These are phyloP conservation scores for Elongisporangium undulatum DNA, from an alignment of 352 stramenopile species.

Conservation along the genomic window DNA sequence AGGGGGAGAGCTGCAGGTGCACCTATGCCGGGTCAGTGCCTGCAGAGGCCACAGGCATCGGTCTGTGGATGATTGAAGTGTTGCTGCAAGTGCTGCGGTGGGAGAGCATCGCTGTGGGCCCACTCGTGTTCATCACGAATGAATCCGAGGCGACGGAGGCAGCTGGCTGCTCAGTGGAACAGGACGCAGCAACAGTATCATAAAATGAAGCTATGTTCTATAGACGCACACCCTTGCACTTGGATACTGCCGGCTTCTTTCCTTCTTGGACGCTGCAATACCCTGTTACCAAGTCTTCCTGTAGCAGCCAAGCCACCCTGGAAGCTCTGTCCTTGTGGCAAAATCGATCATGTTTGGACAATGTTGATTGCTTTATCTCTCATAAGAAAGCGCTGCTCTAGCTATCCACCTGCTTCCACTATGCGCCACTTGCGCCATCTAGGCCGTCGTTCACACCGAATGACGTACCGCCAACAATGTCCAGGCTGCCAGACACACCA, in stretches of 20 bases:
- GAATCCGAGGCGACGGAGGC: background rate
- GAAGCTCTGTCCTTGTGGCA: too few relatives aligned
- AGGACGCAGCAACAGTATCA: background rate
- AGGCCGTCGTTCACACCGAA: too few relatives aligned
- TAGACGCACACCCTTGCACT: too few relatives aligned
- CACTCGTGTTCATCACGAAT: conserved; percentile 19
- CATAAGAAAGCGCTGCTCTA: background rate
- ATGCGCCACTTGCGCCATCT: too few relatives aligned
- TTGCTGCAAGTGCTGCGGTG: conserved; percentile 8
- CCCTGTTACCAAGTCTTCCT: too few relatives aligned
- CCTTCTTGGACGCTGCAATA: too few relatives aligned
- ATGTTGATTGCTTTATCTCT: background rate
- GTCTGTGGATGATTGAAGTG: background rate
- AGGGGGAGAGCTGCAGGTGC: background rate
- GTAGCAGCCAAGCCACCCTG: too few relatives aligned
- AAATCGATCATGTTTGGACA: background rate
- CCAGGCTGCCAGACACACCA: too few relatives aligned
- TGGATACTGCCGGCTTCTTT: too few relatives aligned
- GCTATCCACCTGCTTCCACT: background rate
- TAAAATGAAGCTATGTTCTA: too few relatives aligned
- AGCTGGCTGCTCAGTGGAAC: background rate
- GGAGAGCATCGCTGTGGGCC: conserved; percentile 10
- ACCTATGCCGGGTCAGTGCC: background rate
- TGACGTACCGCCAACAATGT: too few relatives aligned
- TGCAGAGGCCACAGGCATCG: background rate